These are phyloP conservation scores for Picea abies DNA, from an alignment of 83 land plant genomes.

Conservation along the genomic window DNA sequence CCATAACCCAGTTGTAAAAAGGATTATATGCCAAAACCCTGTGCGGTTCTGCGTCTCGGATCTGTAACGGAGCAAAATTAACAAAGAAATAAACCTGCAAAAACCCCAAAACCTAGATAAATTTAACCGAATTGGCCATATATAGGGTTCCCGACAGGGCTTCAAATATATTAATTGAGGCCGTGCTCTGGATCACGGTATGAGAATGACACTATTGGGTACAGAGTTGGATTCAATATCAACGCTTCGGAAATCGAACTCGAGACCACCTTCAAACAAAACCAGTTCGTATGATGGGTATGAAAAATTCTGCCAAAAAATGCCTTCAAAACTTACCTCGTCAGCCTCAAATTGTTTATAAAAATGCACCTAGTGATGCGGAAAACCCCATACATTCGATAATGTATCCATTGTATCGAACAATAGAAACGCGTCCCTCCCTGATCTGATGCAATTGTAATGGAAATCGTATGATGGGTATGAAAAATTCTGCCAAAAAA, in stretches of 20 bases:
- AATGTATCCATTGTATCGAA: no score
- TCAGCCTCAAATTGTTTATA: no score
- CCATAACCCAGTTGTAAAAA: background rate
- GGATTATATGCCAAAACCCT: background rate
- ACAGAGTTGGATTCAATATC: background rate
- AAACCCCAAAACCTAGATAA: background rate
- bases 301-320: no score
- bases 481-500: no score
- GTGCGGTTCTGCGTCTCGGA: background rate
- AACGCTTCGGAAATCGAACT: background rate
- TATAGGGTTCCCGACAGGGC: background rate
- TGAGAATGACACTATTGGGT: background rate
- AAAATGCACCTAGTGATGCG: no score
- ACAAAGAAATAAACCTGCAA: background rate
- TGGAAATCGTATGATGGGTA: no score
- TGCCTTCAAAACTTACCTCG: no score
- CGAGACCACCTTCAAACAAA: no score
- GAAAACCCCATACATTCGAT: no score
- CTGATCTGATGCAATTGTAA: no score
- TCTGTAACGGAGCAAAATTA: no score
- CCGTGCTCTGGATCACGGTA: background rate
- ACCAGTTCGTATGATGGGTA: background rate
- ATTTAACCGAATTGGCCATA: background rate
- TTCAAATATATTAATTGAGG: background rate
- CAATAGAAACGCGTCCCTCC: no score